Conservation (phyloP, 169 alveolate genomes). For the Plasmodium vivax region DNA sequence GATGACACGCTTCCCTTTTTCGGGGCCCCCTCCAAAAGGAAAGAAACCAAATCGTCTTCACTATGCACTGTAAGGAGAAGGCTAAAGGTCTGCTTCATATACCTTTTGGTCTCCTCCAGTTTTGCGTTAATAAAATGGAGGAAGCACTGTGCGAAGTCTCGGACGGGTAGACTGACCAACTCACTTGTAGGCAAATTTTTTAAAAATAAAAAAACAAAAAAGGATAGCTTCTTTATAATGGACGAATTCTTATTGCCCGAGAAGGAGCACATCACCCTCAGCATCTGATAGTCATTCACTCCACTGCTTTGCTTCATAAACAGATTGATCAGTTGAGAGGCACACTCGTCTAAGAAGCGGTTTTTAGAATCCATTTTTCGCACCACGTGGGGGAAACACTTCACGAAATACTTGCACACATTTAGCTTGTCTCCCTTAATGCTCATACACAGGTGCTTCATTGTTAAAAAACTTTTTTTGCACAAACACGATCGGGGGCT, state of each 20-base stretch:
- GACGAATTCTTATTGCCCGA: slow-evolving; percentile 48
- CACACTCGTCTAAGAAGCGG: slow-evolving; percentile 50
- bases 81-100: slow-evolving; percentile 15
- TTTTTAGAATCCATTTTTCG: slow-evolving; percentile 47
- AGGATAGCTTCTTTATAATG: slow-evolving; percentile 29
- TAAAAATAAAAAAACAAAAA: slow-evolving; percentile 52
- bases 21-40: slow-evolving; percentile 3
- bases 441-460: slow-evolving; percentile 58
- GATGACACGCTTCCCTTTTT: not conserved
- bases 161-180: not conserved
- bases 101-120: slow-evolving; percentile 50
- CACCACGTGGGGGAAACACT: slow-evolving; percentile 27
- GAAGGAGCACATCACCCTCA: slow-evolving; percentile 43
- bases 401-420: slow-evolving; percentile 24
- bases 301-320: slow-evolving; percentile 44
- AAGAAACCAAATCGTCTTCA: slow-evolving; percentile 7
- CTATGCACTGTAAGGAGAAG: slow-evolving; percentile 16
- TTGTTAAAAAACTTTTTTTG: slow-evolving; percentile 56
- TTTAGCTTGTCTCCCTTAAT: not conserved
- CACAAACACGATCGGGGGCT: slow-evolving; percentile 52
- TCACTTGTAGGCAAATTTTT: slow-evolving; percentile 44
- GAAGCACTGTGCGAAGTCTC: slow-evolving; percentile 46
- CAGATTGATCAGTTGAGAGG: slow-evolving; percentile 12
- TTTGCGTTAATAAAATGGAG: slow-evolving; percentile 62
- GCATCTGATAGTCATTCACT: slow-evolving; percentile 46